Conservation (phyloP, 1,284 basidiomycete genomes). For the Ustilago cynodontis region DNA sequence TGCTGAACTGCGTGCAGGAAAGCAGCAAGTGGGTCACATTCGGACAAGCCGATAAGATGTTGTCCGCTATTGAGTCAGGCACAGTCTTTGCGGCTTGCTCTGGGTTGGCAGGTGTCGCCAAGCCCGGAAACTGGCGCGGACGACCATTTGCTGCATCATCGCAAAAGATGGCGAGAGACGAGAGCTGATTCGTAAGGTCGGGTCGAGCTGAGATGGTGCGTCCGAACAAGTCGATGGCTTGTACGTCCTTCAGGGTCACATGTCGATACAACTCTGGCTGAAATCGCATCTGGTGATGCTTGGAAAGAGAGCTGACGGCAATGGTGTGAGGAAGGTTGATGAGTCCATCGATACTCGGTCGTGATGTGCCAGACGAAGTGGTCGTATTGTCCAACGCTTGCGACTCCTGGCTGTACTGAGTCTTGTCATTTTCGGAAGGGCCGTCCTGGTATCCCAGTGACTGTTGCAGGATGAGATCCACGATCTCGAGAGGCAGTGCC, state of each 20-base stretch:
- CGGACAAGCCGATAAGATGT: conserved; percentile 27
- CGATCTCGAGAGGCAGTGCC: conserved; percentile 36
- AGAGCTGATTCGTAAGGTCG: conserved; percentile 16
- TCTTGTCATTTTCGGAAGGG: neutral
- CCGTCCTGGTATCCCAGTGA: conserved; percentile 10
- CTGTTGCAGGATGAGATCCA: conserved; percentile 38
- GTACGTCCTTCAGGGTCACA: conserved; percentile 8
- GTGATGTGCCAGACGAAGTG: neutral
- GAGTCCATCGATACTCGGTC: neutral
- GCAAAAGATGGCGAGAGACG: conserved; percentile 19
- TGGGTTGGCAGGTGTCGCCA: neutral
- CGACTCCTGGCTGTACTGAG: neutral
- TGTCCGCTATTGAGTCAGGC: conserved; percentile 14
- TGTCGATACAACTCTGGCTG: conserved; percentile 33
- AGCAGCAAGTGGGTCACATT: conserved; percentile 39
- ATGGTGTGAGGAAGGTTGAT: conserved; percentile 16
- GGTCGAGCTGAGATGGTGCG: conserved; percentile 15
- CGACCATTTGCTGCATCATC: neutral
- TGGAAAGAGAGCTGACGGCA: conserved; percentile 17
- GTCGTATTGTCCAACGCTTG: neutral
- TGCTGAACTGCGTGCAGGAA: conserved; percentile 16
- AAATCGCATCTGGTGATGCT: conserved; percentile 18
- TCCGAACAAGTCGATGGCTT: conserved; percentile 4
- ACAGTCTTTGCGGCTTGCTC: neutral
- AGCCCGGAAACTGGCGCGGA: neutral